These are phyloP conservation scores for Pleurotus salmoneostramineus DNA, from an alignment of 768 basidiomycete genomes.

Conservation along the genomic window DNA sequence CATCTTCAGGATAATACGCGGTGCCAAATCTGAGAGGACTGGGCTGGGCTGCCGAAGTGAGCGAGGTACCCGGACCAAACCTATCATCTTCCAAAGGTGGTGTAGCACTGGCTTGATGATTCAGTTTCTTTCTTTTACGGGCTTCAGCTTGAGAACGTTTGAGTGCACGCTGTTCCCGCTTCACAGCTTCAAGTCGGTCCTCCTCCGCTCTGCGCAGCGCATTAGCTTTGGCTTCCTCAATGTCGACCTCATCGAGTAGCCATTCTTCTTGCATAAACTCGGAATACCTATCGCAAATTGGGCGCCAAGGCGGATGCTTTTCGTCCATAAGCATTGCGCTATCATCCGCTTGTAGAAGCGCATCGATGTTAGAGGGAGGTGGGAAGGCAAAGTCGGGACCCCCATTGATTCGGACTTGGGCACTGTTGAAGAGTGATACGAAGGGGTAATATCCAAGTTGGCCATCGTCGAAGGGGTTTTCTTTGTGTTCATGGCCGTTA, in stretches of 20 bases:
- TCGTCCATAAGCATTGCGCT: constrained; percentile 16
- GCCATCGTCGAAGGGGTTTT: constrained; percentile 92
- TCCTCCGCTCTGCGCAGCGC: constrained; percentile 30
- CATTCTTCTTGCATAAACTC: constrained; percentile 86
- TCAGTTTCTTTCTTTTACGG: constrained; percentile 44
- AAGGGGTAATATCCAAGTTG: constrained; percentile 94
- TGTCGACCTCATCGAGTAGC: constrained; percentile 72
- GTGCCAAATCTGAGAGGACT: constrained; percentile 41
- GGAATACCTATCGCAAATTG: constrained; percentile 78
- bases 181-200: constrained; percentile 43
- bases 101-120: constrained; percentile 21
- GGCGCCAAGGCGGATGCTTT: constrained; percentile 60
- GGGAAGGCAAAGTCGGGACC: constrained; percentile 84
- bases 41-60: constrained; percentile 21
- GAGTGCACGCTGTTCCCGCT: constrained; percentile 41
- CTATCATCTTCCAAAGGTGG: constrained; percentile 18
- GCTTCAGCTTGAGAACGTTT: constrained; percentile 51
- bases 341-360: constrained; percentile 38
- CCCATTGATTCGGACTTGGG: constrained; percentile 78
- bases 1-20: constrained; percentile 27
- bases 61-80: constrained; percentile 8
- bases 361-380: constrained; percentile 77
- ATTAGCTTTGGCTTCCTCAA: constrained; percentile 56
- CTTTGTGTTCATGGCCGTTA: constrained; percentile 69
- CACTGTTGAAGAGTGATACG: constrained; percentile 90